phyloP scores from a whole-genome alignment of 2,329 filamentous ascomycete genomes.

The Escovopsis weberi region DNA sequence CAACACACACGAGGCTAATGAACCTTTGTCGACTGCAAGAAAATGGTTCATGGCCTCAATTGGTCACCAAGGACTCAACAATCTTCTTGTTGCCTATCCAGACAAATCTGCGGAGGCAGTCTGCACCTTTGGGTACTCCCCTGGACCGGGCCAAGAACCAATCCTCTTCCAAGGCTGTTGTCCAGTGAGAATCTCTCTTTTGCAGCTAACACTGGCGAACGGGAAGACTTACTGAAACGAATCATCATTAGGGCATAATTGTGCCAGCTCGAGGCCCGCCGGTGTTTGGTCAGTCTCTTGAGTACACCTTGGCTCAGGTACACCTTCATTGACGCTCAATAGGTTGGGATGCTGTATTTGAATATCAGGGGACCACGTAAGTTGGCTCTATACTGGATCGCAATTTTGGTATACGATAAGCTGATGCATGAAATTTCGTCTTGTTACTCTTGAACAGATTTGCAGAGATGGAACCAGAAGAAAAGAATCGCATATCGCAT shows the following conservation, averaged over 20 bases:
- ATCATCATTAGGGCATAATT: constrained; percentile 47
- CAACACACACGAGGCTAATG: not conserved
- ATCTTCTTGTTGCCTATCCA: constrained; percentile 72
- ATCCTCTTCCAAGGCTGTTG: constrained; percentile 87
- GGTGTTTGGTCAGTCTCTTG: constrained; percentile 55
- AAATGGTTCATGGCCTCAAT: constrained; percentile 87
- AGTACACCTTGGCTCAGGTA: not conserved
- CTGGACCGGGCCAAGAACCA: constrained; percentile 70
- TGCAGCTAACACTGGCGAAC: not conserved
- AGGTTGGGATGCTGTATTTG: constrained; percentile 97
- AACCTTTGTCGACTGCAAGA: constrained; percentile 28
- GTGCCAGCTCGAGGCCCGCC: constrained; percentile 68
- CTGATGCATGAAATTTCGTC: not conserved
- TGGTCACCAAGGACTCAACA: constrained; percentile 76
- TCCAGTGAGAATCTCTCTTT: constrained; percentile 35
- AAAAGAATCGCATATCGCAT: constrained; percentile 90
- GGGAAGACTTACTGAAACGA: constrained; percentile 1
- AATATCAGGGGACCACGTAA: constrained; percentile 75
- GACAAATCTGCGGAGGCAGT: constrained; percentile 89
- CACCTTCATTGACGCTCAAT: not conserved
- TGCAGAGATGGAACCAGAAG: constrained; percentile 81
- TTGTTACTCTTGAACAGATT: constrained; percentile 34
- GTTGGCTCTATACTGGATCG: constrained; percentile 11
- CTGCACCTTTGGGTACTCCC: constrained; percentile 87
- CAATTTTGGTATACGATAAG: no score